Conservation (phyloP, 164 flowering plant species). For the Magnolia sinica region DNA sequence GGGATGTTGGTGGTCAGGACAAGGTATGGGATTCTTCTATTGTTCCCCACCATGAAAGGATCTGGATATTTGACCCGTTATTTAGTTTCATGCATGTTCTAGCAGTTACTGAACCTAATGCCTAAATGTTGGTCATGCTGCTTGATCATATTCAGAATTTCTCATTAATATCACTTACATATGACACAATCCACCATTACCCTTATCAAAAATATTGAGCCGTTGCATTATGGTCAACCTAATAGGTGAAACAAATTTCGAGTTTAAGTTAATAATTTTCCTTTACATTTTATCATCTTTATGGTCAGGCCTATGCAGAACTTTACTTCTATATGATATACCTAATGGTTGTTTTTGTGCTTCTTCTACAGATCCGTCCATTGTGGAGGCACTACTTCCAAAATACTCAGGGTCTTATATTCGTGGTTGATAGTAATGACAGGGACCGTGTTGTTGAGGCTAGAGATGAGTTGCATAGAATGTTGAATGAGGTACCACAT, state of each 20-base stretch:
- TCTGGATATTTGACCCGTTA: background rate
- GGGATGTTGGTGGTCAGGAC: conserved; percentile 99
- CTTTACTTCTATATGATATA: background rate
- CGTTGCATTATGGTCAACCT: background rate
- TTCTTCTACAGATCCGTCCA: conserved; percentile 73
- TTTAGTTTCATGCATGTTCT: background rate
- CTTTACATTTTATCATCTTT: too few species aligned
- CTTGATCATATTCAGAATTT: too few species aligned
- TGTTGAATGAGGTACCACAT: conserved; percentile 83
- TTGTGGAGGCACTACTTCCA: conserved; percentile 99
- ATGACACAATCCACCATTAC: background rate
- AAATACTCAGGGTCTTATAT: conserved; percentile 94
- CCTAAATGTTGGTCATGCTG: too few species aligned
- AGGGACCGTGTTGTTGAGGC: conserved; percentile 96
- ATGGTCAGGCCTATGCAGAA: too few species aligned
- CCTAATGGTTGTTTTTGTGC: background rate
- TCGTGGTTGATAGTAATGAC: conserved; percentile 97
- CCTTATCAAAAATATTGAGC: background rate
- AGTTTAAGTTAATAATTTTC: too few species aligned
- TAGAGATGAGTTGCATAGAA: conserved; percentile 91
- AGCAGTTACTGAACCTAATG: background rate
- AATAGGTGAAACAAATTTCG: too few species aligned
- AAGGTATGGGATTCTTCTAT: conserved; percentile 43
- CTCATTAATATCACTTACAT: background rate
- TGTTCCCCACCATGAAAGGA: background rate